Evolutionary conservation across 2,329 filamentous ascomycete species (phyloP).

Genomic region (Aspergillus ustus): DNA sequence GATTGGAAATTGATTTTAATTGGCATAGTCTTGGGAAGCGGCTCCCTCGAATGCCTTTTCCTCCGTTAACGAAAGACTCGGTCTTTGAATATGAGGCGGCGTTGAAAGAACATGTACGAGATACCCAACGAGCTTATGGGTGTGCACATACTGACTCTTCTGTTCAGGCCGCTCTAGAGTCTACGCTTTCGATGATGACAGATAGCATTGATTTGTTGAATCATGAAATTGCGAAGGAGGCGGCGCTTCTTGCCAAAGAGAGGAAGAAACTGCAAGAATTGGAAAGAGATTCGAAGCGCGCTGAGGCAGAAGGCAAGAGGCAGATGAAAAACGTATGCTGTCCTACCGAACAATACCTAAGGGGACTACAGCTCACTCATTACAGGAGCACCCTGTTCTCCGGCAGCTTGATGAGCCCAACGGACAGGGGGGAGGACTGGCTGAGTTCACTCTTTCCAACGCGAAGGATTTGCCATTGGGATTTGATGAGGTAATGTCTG

Average conservation of each 20-base stretch:
- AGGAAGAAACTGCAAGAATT: conserved; percentile 46
- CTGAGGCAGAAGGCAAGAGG: conserved; percentile 43
- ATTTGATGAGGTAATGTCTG: conserved; percentile 39
- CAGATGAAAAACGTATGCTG: conserved; percentile 47
- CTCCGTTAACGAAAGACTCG: conserved; percentile 46
- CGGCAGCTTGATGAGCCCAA: conserved; percentile 35
- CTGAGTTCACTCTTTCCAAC: conserved; percentile 36
- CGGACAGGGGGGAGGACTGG: conserved; percentile 20
- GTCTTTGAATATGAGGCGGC: conserved; percentile 51
- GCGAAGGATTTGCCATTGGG: conserved; percentile 30
- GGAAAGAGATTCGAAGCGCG: conserved; percentile 49
- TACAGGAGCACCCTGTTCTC: conserved; percentile 47
- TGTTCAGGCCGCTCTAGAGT: conserved; percentile 41
- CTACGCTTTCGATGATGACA: conserved; percentile 44
- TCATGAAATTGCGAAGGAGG: conserved; percentile 48
- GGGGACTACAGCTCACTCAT: conserved; percentile 21
- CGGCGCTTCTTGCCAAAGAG: conserved; percentile 47
- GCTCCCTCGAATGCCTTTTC: conserved; percentile 53
- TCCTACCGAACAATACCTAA: neutral
- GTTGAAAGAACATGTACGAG: conserved; percentile 48
- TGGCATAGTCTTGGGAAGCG: conserved; percentile 42
- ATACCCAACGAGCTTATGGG: neutral
- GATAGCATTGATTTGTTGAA: conserved; percentile 47
- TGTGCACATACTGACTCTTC: conserved; percentile 19
- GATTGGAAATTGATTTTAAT: neutral